A percentile compares a stretch with the other conserved stretches of the same genome.
These are phyloP conservation scores for Trichocladium uniseriatum DNA, from an alignment of 495 filamentous ascomycete species.

Conservation along the genomic window DNA sequence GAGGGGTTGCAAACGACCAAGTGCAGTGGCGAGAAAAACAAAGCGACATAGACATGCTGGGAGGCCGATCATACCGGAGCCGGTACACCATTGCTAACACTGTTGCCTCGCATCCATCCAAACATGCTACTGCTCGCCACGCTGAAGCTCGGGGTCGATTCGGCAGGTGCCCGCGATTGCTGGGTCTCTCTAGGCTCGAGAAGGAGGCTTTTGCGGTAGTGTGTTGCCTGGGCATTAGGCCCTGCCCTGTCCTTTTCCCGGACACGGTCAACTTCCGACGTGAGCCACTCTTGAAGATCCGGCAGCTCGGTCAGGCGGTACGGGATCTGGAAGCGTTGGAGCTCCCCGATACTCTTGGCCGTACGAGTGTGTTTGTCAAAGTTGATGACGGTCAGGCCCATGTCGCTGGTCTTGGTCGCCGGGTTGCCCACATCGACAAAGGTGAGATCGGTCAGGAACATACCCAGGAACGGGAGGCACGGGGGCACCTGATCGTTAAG, in stretches of 20 bases:
- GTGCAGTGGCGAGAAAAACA: no score
- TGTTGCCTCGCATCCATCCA: conserved; percentile 26
- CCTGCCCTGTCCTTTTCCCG: conserved; percentile 59
- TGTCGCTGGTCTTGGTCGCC: conserved; percentile 46
- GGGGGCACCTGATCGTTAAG: conserved; percentile 84
- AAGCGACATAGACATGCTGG: neutral
- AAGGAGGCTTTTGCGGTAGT: conserved; percentile 76
- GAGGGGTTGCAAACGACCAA: no score
- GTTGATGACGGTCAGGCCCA: conserved; percentile 74
- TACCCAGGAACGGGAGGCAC: conserved; percentile 93
- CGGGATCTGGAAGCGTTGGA: conserved; percentile 95
- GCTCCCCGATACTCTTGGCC: conserved; percentile 86
- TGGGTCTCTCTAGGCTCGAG: conserved; percentile 72
- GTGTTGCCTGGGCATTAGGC: conserved; percentile 66
- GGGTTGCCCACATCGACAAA: conserved; percentile 92
- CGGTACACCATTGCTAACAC: conserved; percentile 4
- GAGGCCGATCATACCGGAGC: conserved; percentile 12
- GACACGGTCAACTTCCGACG: conserved; percentile 71
- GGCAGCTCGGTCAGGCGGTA: conserved; percentile 77
- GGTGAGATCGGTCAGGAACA: conserved; percentile 81
- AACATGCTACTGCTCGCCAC: conserved; percentile 22
- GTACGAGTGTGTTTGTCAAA: conserved; percentile 97
- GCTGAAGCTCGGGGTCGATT: conserved; percentile 19
- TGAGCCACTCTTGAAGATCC: conserved; percentile 91
- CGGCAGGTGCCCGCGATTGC: conserved; percentile 41